Evolutionary conservation across 306 rosid genomes (phyloP).

Genomic region (Glycyrrhiza uralensis): DNA sequence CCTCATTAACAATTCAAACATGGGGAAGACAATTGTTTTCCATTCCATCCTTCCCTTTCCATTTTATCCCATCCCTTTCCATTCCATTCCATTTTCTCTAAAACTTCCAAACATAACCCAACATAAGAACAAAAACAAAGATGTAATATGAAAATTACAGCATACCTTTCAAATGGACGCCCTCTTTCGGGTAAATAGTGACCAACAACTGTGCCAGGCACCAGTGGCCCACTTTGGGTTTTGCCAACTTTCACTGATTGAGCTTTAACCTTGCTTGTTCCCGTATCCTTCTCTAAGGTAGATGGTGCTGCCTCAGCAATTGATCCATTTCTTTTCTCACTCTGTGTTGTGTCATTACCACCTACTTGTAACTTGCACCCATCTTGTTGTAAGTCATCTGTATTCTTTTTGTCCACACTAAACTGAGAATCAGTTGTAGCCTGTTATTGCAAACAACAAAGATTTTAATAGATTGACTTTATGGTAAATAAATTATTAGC

Average conservation of each 20-base stretch:
- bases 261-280: slow-evolving; percentile 46
- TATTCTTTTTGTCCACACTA: slow-evolving; percentile 45
- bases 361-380: slow-evolving; percentile 38
- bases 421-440: slow-evolving; percentile 49
- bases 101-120: neutral
- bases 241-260: slow-evolving; percentile 58
- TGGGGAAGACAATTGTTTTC: neutral
- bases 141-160: slow-evolving; percentile 7
- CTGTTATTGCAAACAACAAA: slow-evolving; percentile 36
- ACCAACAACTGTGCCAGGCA: slow-evolving; percentile 63
- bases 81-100: neutral
- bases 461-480: neutral
- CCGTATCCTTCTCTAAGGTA: slow-evolving; percentile 29
- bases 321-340: slow-evolving; percentile 36
- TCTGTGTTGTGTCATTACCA: slow-evolving; percentile 43
- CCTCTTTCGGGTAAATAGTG: slow-evolving; percentile 69
- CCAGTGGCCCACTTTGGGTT: slow-evolving; percentile 84
- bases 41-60: slow-evolving; percentile 3
- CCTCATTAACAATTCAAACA: neutral
- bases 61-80: neutral
- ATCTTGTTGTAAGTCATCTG: slow-evolving; percentile 40
- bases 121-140: slow-evolving; percentile 5
- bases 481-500: neutral
- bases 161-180: slow-evolving; percentile 46
- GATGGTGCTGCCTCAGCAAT: slow-evolving; percentile 29